Evolutionary conservation across 2,329 filamentous ascomycete genomes (phyloP), one percentile per base, ranked within the genome.

Genomic region (Davidsoniella neocaledoniae): DNA sequence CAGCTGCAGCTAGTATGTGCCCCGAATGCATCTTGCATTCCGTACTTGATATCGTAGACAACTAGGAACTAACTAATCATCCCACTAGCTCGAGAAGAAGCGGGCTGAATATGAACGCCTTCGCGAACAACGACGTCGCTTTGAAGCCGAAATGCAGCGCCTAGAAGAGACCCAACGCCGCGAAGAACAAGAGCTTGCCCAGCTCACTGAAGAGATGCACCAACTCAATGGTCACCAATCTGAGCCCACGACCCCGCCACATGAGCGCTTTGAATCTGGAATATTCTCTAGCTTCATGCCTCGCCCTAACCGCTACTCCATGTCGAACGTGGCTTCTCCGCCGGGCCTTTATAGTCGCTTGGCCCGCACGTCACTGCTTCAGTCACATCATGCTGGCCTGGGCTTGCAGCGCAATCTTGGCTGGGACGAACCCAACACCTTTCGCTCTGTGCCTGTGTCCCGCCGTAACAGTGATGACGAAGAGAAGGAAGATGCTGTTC

Each of bases 221-320:
- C 62, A 72, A 58, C 66, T 72, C 54, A 71, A 78, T 54, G 84
- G 84, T 49, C 83, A 88, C 59, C 85, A 93, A 62, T 94, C 86
- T 58, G 90, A 96, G 66, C 91, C 91, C 14, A 95, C 91, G 2
- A 98, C 91, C 19, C 91, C 91, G 19, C 91, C 91, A 29, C 91
- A 96, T 64, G 90, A 91, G 63, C 81, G 80, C 58, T 86, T 94
- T 56, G 78, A 68, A 10, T 64, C 64, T 52, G 70, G 77, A 54
- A 81, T 81, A 41, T 90, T 94, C 59, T 79, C 83, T 50, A 79
- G 79, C 59, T 79, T 83, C 56, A 84, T 91, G 61, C 86, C 86
- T 50, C 79, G 86, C 40, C 84, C 86, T 41, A 88, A 88, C 62
- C 78, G 88, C 54, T 90, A 94, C 68, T 94, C 90, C 49, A 83